phyloP scores from a whole-genome alignment of 805 yeast species.

The Candida vaughaniae region DNA sequence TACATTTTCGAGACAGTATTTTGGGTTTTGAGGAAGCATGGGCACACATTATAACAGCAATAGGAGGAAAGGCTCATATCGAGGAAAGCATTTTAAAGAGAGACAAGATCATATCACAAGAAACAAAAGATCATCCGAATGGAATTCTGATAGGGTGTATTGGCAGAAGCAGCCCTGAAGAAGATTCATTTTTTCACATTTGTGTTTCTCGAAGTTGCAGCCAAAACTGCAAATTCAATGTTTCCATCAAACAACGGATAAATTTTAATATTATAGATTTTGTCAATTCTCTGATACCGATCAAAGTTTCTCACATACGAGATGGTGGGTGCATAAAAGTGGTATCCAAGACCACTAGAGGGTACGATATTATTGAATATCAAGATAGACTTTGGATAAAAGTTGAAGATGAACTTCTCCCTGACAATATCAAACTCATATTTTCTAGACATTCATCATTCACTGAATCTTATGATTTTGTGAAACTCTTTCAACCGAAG shows the following conservation, averaged over 20 bases:
- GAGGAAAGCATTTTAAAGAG: background rate
- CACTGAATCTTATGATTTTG: conserved; percentile 34
- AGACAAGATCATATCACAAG: background rate
- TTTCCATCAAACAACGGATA: conserved; percentile 33
- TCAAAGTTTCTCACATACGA: conserved; percentile 6
- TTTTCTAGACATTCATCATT: conserved; percentile 51
- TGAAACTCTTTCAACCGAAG: conserved; percentile 33
- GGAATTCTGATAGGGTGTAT: background rate
- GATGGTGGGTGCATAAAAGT: conserved; percentile 10
- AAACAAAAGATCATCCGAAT: background rate
- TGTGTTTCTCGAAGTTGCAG: conserved; percentile 5
- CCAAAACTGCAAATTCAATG: conserved; percentile 8
- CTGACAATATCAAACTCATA: conserved; percentile 33
- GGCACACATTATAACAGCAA: conserved; percentile 29
- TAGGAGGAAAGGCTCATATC: conserved; percentile 3
- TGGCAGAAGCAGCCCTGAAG: background rate
- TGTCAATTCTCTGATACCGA: conserved; percentile 28
- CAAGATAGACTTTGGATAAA: conserved; percentile 26
- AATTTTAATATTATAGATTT: conserved; percentile 36
- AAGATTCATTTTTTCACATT: background rate
- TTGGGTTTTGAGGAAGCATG: conserved; percentile 58
- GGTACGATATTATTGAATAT: conserved; percentile 22
- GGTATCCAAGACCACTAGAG: conserved; percentile 17
- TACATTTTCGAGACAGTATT: conserved; percentile 38
- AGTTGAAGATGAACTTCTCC: conserved; percentile 28